Evolutionary conservation across 108 stramenopile genomes (phyloP).

Genomic region (Epithemia pelagica): DNA sequence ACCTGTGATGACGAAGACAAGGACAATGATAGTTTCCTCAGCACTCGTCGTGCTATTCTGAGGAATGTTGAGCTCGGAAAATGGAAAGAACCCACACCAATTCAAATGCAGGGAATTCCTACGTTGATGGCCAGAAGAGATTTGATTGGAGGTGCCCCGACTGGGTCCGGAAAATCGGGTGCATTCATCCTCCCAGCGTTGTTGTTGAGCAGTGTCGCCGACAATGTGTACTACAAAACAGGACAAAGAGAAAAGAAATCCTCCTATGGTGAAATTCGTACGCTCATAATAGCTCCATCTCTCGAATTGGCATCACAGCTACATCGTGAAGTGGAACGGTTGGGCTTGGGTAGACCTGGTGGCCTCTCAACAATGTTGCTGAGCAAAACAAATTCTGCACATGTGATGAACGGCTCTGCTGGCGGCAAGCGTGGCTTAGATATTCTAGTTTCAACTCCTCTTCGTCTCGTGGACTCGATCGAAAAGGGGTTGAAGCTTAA

Average conservation of each 20-base stretch:
- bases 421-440: conserved; percentile 73
- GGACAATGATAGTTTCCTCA: conserved; percentile 25
- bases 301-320: conserved; percentile 94
- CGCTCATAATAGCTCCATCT: conserved; percentile 87
- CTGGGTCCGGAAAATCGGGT: conserved; percentile 80
- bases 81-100: conserved; percentile 92
- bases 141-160: conserved; percentile 82
- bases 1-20: conserved; percentile 4
- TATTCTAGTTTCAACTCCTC: conserved; percentile 68
- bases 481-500: conserved; percentile 59
- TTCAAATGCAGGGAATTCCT: conserved; percentile 92
- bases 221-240: conserved; percentile 53
- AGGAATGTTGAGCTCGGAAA: conserved; percentile 81
- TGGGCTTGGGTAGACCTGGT: conserved; percentile 72
- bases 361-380: conserved; percentile 70
- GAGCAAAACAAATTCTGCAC: conserved; percentile 71
- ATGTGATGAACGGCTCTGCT: conserved; percentile 50
- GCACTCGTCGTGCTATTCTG: conserved; percentile 36
- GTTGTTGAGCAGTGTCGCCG: conserved; percentile 60
- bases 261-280: conserved; percentile 54
- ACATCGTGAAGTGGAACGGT: conserved; percentile 87
- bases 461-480: conserved; percentile 68
- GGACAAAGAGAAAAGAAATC: conserved; percentile 24
- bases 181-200: conserved; percentile 77
- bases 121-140: conserved; percentile 68